Percentiles rank a stretch among this genome's conserved stretches.
These are phyloP conservation scores for Carpinus viminea DNA, from an alignment of 306 rosid genomes.

Conservation along the genomic window DNA sequence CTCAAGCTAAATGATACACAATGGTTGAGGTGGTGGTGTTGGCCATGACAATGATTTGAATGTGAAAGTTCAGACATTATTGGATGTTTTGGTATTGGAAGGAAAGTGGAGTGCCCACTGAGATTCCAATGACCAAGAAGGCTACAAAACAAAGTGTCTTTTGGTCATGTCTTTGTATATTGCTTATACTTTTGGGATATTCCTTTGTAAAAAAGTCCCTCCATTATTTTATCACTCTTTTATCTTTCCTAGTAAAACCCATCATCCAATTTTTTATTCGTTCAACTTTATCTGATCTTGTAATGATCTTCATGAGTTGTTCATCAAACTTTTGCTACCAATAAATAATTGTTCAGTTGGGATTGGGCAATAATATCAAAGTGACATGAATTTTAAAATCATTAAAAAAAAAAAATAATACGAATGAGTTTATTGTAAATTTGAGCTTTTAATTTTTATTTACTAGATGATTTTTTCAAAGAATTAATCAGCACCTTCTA, in stretches of 20 bases:
- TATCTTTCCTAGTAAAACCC: constrained; percentile 18
- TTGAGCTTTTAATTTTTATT: too few relatives aligned
- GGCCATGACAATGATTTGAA: constrained; percentile 29
- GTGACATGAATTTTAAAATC: too few relatives aligned
- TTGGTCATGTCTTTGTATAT: constrained; percentile 26
- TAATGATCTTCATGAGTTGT: not conserved
- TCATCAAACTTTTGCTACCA: not conserved
- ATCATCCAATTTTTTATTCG: constrained; percentile 25
- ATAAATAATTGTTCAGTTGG: not conserved
- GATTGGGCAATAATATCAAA: too few relatives aligned
- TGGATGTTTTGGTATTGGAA: constrained; percentile 31
- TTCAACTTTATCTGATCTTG: constrained; percentile 11
- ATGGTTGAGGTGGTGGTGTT: constrained; percentile 20
- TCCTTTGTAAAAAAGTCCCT: constrained; percentile 23
- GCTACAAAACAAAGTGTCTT: constrained; percentile 27
- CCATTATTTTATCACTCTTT: constrained; percentile 25
- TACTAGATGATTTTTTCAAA: too few relatives aligned
- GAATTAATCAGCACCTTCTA: too few relatives aligned
- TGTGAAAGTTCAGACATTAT: constrained; percentile 22
- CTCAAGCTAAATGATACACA: constrained; percentile 17
- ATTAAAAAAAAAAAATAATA: too few relatives aligned
- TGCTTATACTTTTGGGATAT: constrained; percentile 43
- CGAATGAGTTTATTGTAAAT: too few relatives aligned
- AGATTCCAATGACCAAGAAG: constrained; percentile 29
- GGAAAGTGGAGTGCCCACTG: constrained; percentile 30